Evolutionary conservation across 805 yeast species (phyloP), one percentile per base, ranked within the genome.

Genomic region (Lachancea waltii): DNA sequence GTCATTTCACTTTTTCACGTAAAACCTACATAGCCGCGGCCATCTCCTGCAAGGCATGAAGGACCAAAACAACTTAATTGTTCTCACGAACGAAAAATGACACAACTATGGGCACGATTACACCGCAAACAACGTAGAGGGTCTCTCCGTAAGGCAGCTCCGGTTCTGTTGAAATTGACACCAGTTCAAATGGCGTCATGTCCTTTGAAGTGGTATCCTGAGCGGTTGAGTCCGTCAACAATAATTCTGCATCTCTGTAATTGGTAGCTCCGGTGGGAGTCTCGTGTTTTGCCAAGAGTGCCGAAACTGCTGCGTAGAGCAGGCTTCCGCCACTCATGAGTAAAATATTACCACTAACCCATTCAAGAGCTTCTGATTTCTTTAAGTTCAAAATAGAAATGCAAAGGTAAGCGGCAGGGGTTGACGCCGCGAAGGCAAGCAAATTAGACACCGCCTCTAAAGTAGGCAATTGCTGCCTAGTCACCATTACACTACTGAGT

Each of bases 401-500:
- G 1, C 54, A 37, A 11, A 59, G 28, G 37, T 56, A 59, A 1
- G 63, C 64, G 4, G 55, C 18, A 2, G 65, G 65, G 3, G 64
- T 58, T 1, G 65, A 60, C 2, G 51, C 35, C 3, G 63, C 52
- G 49, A 61, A 61, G 15, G 57, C 57, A 35, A 63, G 52, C n/a
- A 79, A 48, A 48, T 79, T 81, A 19, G 69, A 54, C 5, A 68
- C 41, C 4, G 73, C 63, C 30, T 65, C 59, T 36, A 56, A 50
- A 24, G 54, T 48, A 9, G 65, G 49, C 3, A 70, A 44, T 5
- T 65, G 63, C 35, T 68, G 69, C 37, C 60, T 62, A 3, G 74
- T 50, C 4, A 58, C 47, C 51, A 79, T 62, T 6, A 79, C 52
- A 11, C 80, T 67, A 9, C 73, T 56, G 30, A 80, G 60, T 19